Evolutionary conservation across 352 stramenopile species (phyloP), one percentile per base, ranked within the genome.

Genomic region (Phytophthora rubi): DNA sequence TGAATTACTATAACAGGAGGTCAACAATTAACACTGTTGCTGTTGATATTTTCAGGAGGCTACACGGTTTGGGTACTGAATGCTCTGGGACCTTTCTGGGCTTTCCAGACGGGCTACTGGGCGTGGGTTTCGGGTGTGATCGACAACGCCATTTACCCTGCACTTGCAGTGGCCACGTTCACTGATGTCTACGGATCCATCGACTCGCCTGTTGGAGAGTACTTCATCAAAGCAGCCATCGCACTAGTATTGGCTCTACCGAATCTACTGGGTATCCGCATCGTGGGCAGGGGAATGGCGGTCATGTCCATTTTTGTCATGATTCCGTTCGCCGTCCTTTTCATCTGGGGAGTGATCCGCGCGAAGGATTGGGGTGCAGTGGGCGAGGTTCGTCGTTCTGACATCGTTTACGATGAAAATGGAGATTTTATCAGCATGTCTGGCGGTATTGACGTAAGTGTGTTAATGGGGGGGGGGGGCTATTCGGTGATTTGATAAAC

Each of bases 121-220:
- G 83, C 77, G 16, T 98, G 94, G 93, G 77, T 98, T 33, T 88
- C 81, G 3, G 93, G 93, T 52, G 91, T 94, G 12, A 92, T 93
- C 47, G 93, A 98, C 80, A 98, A 98, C 75, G 88, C 93, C 12
- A 89, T 98, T 57, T 98, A 98, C 76, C 93, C 94, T 5, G 86
- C 93, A 23, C 78, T 98, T 10, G 75, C 79, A 26, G 75, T 89
- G 45, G 68, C 74, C 6, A 78, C 68, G 47, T 80, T 89, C 54
- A 81, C 71, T 15, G 75, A 86, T 33, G 74, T 75, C 30, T 83
- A 75, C 32, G 77, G 75, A 13, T 71, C 62, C 9, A 64, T 87
- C 26, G 62, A 71, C 26, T 75, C 68, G n/a, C 52, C 70, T 2
- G 53, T 74, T 16, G 61, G 52, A 5, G 63, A 82, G 30, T 89